A percentile compares a stretch with the other conserved stretches of the same genome.
These are phyloP conservation scores for Oryza punctata DNA, from an alignment of 176 grass and related monocot genomes.

Conservation along the genomic window DNA sequence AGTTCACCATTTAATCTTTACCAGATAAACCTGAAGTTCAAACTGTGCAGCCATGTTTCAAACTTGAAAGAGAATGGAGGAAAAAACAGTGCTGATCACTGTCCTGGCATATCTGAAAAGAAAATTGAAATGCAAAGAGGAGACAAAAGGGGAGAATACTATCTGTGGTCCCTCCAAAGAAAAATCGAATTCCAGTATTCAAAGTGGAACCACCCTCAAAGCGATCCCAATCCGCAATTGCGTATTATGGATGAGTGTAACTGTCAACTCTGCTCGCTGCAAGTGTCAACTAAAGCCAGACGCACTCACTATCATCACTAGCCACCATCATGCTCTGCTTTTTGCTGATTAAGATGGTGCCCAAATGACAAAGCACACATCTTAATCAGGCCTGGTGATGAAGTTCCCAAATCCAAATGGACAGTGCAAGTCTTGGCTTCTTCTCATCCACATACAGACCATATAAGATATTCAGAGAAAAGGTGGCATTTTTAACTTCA, in stretches of 20 bases:
- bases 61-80: conserved; percentile 11
- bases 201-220: conserved; percentile 19
- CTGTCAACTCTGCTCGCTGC: conserved; percentile 25
- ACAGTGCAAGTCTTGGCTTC: background rate
- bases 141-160: conserved; percentile 6
- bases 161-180: conserved; percentile 34
- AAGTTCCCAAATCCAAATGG: background rate
- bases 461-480: background rate
- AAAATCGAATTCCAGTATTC: background rate
- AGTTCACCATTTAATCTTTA: background rate
- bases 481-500: background rate
- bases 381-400: background rate
- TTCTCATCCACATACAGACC: background rate
- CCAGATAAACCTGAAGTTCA: conserved; percentile 10
- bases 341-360: conserved; percentile 39
- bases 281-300: conserved; percentile 26
- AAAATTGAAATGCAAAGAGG: background rate
- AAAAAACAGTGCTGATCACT: background rate
- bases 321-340: conserved; percentile 16
- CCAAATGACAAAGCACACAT: background rate
- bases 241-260: background rate
- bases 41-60: background rate
- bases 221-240: conserved; percentile 27
- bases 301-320: conserved; percentile 33
- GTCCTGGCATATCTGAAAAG: background rate